These are phyloP conservation scores for Fraxinus floribunda DNA, from an alignment of 305 asterid genomes.

Conservation along the genomic window DNA sequence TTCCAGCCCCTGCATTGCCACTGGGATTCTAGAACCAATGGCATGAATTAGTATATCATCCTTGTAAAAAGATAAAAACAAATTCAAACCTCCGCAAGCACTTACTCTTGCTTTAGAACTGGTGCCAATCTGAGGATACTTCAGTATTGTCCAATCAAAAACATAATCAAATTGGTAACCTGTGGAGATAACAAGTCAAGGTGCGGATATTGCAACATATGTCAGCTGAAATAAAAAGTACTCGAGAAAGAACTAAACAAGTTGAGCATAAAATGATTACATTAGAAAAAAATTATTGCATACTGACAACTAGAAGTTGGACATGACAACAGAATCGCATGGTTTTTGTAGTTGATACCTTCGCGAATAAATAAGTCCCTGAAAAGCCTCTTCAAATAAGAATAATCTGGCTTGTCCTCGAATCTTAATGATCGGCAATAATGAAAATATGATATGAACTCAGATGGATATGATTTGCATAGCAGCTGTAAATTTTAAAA, in stretches of 20 bases:
- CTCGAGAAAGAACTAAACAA: background rate
- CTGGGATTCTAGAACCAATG: slow-evolving; percentile 57
- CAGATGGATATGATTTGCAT: slow-evolving; percentile 83
- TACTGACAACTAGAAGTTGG: background rate
- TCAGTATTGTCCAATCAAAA: slow-evolving; percentile 90
- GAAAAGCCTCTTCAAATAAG: slow-evolving; percentile 89
- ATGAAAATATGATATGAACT: slow-evolving; percentile 86
- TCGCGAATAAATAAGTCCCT: slow-evolving; percentile 90
- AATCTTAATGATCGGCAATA: slow-evolving; percentile 87
- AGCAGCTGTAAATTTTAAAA: slow-evolving; percentile 46
- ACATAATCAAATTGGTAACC: slow-evolving; percentile 96
- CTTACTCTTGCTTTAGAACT: slow-evolving; percentile 75
- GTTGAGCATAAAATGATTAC: slow-evolving; percentile 2
- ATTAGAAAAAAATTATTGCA: background rate
- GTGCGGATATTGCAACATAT: slow-evolving; percentile 13
- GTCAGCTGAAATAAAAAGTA: slow-evolving; percentile 14
- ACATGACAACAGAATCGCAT: background rate
- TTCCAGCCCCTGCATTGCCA: slow-evolving; percentile 72
- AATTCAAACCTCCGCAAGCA: slow-evolving; percentile 13
- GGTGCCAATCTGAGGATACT: slow-evolving; percentile 87
- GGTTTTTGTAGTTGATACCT: slow-evolving; percentile 43
- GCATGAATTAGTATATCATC: slow-evolving; percentile 15
- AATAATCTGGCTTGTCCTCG: slow-evolving; percentile 91
- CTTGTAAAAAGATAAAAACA: slow-evolving; percentile 4
- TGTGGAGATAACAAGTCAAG: slow-evolving; percentile 26